Evolutionary conservation across 805 yeast species (phyloP).

Genomic region (Kazachstania martiniae): DNA sequence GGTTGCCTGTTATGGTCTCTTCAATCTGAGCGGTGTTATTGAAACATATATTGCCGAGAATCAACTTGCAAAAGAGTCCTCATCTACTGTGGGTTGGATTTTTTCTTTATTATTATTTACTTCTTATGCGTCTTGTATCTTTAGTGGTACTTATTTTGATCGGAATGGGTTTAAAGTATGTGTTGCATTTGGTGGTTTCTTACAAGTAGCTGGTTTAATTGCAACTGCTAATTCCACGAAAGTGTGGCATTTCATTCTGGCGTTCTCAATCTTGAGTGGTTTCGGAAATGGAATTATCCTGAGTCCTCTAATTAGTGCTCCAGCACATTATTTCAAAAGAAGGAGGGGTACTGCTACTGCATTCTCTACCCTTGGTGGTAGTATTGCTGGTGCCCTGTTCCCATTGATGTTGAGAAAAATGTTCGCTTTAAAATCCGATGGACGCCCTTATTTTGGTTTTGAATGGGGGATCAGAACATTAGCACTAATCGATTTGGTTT

Average conservation of each 20-base stretch:
- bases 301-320: conserved; percentile 47
- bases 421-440: conserved; percentile 23
- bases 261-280: conserved; percentile 46
- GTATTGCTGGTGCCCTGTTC: conserved; percentile 43
- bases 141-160: conserved; percentile 51
- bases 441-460: conserved; percentile 32
- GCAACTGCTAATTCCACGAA: conserved; percentile 39
- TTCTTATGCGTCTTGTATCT: conserved; percentile 37
- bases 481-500: conserved; percentile 33
- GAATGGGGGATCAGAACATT: conserved; percentile 47
- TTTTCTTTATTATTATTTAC: conserved; percentile 47
- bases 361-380: conserved; percentile 40
- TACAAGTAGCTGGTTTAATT: conserved; percentile 39
- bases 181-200: conserved; percentile 31
- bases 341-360: conserved; percentile 47
- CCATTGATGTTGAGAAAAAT: conserved; percentile 41
- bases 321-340: conserved; percentile 53
- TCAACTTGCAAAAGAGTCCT: conserved; percentile 36
- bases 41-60: conserved; percentile 48
- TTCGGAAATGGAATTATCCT: conserved; percentile 46
- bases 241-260: conserved; percentile 49
- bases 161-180: conserved; percentile 38
- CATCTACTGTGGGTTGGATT: conserved; percentile 51
- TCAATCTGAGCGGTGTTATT: conserved; percentile 51
- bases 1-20: conserved; percentile 42